These are phyloP conservation scores for Stipa capillata DNA, from an alignment of 176 grass and related monocot genomes.

Conservation along the genomic window DNA sequence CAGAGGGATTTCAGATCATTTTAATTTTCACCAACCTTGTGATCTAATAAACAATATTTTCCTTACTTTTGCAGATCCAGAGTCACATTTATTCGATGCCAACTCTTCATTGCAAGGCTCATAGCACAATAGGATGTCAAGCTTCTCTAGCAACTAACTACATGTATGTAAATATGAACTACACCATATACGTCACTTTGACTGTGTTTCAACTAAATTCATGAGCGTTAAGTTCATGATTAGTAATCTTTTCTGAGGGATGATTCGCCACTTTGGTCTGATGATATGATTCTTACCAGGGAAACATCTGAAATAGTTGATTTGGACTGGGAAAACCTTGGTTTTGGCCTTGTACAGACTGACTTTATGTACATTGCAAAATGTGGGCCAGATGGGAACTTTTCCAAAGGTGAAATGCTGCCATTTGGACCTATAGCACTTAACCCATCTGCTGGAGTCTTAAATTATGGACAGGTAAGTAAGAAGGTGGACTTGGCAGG, in stretches of 20 bases:
- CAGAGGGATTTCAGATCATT: not conserved
- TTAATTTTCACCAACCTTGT: not conserved
- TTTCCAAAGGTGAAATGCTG: constrained; percentile 48
- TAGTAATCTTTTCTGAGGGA: not conserved
- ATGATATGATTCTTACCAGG: constrained; percentile 13
- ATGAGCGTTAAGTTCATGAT: not conserved
- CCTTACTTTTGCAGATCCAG: constrained; percentile 22
- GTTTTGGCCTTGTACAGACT: constrained; percentile 46
- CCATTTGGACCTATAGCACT: constrained; percentile 61
- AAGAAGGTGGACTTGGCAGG: not conserved
- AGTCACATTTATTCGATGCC: constrained; percentile 20
- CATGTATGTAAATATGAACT: constrained; percentile 33
- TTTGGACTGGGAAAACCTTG: constrained; percentile 67
- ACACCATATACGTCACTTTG: not conserved
- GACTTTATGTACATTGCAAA: constrained; percentile 66
- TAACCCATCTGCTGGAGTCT: constrained; percentile 56
- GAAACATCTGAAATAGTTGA: constrained; percentile 35
- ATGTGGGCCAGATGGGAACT: constrained; percentile 49
- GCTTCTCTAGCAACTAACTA: constrained; percentile 36
- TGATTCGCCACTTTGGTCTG: not conserved
- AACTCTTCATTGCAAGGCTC: constrained; percentile 9
- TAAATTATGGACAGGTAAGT: constrained; percentile 81
- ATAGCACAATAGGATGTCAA: constrained; percentile 21
- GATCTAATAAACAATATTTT: not conserved
- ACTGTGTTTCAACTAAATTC: not conserved